These are phyloP conservation scores for Lactarius psammicola DNA, from an alignment of 768 basidiomycete genomes.

Conservation along the genomic window DNA sequence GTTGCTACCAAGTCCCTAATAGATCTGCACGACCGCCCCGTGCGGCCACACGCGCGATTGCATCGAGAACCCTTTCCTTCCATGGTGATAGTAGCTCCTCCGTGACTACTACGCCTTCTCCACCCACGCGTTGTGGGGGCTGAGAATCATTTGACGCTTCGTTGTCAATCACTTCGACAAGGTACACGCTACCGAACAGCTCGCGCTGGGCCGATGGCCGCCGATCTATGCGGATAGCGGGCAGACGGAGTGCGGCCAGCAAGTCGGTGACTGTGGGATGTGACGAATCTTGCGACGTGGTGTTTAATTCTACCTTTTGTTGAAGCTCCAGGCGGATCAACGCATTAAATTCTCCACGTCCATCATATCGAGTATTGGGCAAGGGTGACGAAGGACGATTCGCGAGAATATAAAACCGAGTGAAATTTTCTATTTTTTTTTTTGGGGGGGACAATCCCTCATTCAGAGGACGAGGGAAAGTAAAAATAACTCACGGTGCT, in stretches of 20 bases:
- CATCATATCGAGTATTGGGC: conserved; percentile 28
- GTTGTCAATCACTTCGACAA: conserved; percentile 52
- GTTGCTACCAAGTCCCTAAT: conserved; percentile 33
- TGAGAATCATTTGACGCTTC: conserved; percentile 4
- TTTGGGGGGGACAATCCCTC: no score
- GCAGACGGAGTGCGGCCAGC: conserved; percentile 43
- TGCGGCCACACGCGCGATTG: conserved; percentile 6
- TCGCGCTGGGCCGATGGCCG: conserved; percentile 49
- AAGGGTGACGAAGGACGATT: conserved; percentile 36
- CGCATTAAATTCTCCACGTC: conserved; percentile 34
- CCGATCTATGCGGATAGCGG: conserved; percentile 57
- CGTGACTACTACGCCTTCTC: background rate
- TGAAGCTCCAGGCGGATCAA: conserved; percentile 40
- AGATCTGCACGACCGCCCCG: conserved; percentile 36
- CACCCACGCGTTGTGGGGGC: background rate
- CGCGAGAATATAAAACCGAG: conserved; percentile 64
- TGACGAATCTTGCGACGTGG: conserved; percentile 18
- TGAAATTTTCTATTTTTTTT: conserved; percentile 59
- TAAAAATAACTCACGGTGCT: conserved; percentile 40
- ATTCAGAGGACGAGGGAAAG: background rate
- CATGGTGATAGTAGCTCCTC: background rate
- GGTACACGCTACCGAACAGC: conserved; percentile 61
- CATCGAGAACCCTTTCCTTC: conserved; percentile 11
- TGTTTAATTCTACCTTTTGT: conserved; percentile 1
- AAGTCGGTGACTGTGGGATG: conserved; percentile 31